phyloP scores from a whole-genome alignment of 768 basidiomycete genomes.

The Clavulina sp. region DNA sequence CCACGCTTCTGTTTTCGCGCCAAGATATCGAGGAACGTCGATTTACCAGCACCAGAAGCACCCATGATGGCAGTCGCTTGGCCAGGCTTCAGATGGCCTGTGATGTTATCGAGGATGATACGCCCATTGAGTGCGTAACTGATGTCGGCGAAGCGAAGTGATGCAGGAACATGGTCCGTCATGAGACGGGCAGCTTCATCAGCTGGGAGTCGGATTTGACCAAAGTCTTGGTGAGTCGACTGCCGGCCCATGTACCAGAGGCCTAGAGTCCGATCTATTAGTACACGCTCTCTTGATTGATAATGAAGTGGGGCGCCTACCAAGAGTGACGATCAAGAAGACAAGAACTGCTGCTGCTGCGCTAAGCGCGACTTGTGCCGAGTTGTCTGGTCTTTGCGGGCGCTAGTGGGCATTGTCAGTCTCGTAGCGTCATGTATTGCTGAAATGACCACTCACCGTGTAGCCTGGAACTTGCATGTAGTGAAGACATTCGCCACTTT shows the following conservation, averaged over 20 bases:
- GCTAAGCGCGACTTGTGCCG: conserved; percentile 66
- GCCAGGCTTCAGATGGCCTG: conserved; percentile 72
- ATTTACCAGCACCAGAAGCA: conserved; percentile 91
- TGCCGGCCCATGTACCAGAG: conserved; percentile 87
- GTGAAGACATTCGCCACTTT: conserved; percentile 86
- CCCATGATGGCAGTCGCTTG: conserved; percentile 95
- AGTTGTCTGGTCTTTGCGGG: conserved; percentile 45
- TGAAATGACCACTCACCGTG: conserved; percentile 27
- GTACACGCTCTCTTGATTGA: background rate
- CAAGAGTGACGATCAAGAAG: conserved; percentile 47
- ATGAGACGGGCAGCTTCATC: conserved; percentile 70
- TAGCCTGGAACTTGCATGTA: conserved; percentile 93
- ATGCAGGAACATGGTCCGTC: conserved; percentile 87
- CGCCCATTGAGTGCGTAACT: conserved; percentile 57
- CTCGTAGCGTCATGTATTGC: background rate
- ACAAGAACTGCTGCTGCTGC: conserved; percentile 60
- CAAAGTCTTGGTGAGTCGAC: conserved; percentile 37
- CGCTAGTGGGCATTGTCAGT: background rate
- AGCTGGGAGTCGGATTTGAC: conserved; percentile 60
- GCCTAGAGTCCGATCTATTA: conserved; percentile 24
- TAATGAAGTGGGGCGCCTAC: conserved; percentile 21
- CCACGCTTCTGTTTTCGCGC: conserved; percentile 83
- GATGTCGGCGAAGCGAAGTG: conserved; percentile 75
- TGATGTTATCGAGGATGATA: conserved; percentile 60
- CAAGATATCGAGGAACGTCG: conserved; percentile 89